A percentile compares a stretch with the other conserved stretches of the same genome.
Evolutionary conservation across 192 early-diverging fungal genomes (phyloP).

Genomic region (Phlyctochytrium arcticum): DNA sequence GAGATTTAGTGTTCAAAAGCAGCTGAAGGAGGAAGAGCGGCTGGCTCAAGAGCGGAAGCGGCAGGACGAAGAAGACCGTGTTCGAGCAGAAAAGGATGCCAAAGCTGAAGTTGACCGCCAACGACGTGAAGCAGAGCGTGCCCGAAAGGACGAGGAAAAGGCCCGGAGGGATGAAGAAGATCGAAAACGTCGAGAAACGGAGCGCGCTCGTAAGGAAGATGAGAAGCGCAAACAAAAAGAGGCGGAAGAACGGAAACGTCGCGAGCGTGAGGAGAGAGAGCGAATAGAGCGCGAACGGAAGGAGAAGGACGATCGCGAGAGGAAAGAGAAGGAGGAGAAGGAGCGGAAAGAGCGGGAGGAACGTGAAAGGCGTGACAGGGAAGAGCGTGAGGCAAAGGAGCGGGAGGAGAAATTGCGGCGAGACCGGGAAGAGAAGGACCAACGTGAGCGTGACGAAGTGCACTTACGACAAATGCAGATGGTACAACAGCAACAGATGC

Average conservation of each 20-base stretch:
- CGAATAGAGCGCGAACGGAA: constrained; percentile 52
- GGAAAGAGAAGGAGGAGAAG: constrained; percentile 23
- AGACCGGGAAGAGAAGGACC: constrained; percentile 15
- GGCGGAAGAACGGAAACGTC: constrained; percentile 26
- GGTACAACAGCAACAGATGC: background rate
- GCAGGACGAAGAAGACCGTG: constrained; percentile 38
- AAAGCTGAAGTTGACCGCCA: constrained; percentile 37
- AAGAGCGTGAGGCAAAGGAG: constrained; percentile 14
- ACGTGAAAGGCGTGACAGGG: constrained; percentile 5
- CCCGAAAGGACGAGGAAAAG: constrained; percentile 61
- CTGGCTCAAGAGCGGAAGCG: constrained; percentile 44
- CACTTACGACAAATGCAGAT: background rate
- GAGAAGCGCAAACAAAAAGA: constrained; percentile 52
- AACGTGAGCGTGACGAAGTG: constrained; percentile 16
- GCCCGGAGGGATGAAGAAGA: constrained; percentile 39
- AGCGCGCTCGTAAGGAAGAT: constrained; percentile 41
- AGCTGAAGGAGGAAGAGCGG: constrained; percentile 69
- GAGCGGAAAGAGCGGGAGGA: constrained; percentile 44
- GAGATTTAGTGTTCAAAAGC: constrained; percentile 63
- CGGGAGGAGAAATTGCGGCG: constrained; percentile 16
- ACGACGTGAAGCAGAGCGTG: constrained; percentile 41
- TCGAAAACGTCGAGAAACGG: constrained; percentile 49
- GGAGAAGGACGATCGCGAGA: constrained; percentile 34
- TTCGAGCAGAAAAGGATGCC: constrained; percentile 34
- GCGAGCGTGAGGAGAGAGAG: constrained; percentile 45